A percentile compares a stretch with the other conserved stretches of the same genome.
These are phyloP conservation scores for Aristolochia californica DNA, from an alignment of 164 flowering plant genomes.

Conservation along the genomic window DNA sequence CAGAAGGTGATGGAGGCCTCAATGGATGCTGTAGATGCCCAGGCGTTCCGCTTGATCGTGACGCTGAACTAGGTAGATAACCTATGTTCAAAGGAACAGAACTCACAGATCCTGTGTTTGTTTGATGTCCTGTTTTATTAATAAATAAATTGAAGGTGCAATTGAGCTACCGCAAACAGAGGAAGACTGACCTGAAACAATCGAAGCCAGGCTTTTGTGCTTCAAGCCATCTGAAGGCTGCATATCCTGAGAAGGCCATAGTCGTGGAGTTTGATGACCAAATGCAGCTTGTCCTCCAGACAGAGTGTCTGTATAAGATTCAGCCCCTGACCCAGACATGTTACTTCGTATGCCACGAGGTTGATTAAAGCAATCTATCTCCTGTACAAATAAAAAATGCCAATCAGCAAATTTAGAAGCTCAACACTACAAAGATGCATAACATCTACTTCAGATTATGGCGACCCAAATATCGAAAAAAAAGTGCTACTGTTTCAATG, in stretches of 20 bases:
- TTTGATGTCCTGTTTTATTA: too few species aligned
- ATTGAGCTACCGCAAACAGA: constrained; percentile 18
- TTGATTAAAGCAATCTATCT: constrained; percentile 18
- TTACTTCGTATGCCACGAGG: constrained; percentile 19
- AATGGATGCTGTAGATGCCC: constrained; percentile 28
- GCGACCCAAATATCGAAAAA: background rate
- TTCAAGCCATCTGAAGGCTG: constrained; percentile 18
- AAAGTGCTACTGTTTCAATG: background rate
- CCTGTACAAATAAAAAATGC: constrained; percentile 29
- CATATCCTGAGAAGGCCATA: constrained; percentile 11
- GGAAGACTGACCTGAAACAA: constrained; percentile 19
- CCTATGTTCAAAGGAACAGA: too few species aligned
- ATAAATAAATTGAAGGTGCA: constrained; percentile 4
- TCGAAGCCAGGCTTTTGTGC: constrained; percentile 11
- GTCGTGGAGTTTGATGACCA: constrained; percentile 16
- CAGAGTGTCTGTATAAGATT: constrained; percentile 33
- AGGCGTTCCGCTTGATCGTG: constrained; percentile 15
- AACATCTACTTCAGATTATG: background rate
- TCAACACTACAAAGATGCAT: background rate
- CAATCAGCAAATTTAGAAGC: background rate
- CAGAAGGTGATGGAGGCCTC: constrained; percentile 36
- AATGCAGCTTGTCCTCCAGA: constrained; percentile 26
- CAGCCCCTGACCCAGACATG: constrained; percentile 35
- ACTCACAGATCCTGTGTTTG: too few species aligned
- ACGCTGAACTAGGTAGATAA: too few species aligned